A percentile compares a stretch with the other conserved stretches of the same genome.
These are phyloP conservation scores for Ajuga chamaepitys DNA, from an alignment of 257 asterid species.

Conservation along the genomic window DNA sequence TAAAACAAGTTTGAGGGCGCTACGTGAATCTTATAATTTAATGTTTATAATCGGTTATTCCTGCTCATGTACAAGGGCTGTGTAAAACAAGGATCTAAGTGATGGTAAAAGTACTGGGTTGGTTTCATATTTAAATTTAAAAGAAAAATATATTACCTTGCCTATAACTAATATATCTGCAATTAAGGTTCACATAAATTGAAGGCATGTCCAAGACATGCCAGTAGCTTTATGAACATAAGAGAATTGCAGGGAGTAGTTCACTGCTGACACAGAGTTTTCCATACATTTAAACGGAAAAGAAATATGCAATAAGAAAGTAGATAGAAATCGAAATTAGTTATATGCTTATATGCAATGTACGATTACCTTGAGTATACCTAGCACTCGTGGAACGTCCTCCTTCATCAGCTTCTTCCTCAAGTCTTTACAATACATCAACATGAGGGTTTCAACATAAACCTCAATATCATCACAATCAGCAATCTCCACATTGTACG, in stretches of 20 bases:
- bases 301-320: background rate
- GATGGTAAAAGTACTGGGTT: too few relatives aligned
- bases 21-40: background rate
- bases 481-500: conserved; percentile 75
- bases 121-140: too few relatives aligned
- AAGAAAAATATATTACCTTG: too few relatives aligned
- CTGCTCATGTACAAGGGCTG: too few relatives aligned
- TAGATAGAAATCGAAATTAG: background rate
- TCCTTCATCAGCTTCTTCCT: conserved; percentile 82
- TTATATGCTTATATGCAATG: background rate
- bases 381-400: conserved; percentile 75
- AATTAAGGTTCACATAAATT: too few relatives aligned
- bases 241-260: background rate
- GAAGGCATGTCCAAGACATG: background rate
- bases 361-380: conserved; percentile 70
- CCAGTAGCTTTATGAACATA: background rate
- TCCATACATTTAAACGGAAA: background rate
- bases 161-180: too few relatives aligned
- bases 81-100: too few relatives aligned
- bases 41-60: too few relatives aligned
- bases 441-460: conserved; percentile 67
- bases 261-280: too few relatives aligned
- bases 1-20: background rate
- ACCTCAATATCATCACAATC: conserved; percentile 96
- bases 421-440: conserved; percentile 89